Conservation (phyloP, 1,284 basidiomycete species). For the Sporisorium graminicola region DNA sequence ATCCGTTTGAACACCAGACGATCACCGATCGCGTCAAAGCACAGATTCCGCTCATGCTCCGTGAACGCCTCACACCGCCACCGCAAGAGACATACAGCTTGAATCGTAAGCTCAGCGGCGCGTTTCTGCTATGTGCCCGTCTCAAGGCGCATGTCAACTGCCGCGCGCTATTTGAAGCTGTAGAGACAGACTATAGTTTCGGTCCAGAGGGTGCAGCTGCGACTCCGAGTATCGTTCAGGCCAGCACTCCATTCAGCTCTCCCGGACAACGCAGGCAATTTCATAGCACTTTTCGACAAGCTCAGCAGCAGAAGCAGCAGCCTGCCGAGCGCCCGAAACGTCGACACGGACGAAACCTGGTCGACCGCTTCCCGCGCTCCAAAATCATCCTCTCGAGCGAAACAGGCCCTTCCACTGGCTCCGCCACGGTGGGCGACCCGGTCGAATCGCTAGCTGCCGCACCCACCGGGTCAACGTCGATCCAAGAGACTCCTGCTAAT, state of each 20-base stretch:
- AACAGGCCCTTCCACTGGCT: slow-evolving; percentile 1
- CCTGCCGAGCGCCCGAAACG: background rate
- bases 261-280: slow-evolving; percentile 37
- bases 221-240: background rate
- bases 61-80: slow-evolving; percentile 88
- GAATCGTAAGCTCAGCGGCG: slow-evolving; percentile 93
- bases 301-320: background rate
- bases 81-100: slow-evolving; percentile 94
- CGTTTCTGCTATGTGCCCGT: slow-evolving; percentile 89
- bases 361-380: slow-evolving; percentile 40
- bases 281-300: slow-evolving; percentile 24
- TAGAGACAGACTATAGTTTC: slow-evolving; percentile 28
- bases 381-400: slow-evolving; percentile 26
- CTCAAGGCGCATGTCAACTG: slow-evolving; percentile 83
- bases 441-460: slow-evolving; percentile 36
- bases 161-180: slow-evolving; percentile 72
- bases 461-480: slow-evolving; percentile 71
- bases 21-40: slow-evolving; percentile 82
- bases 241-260: slow-evolving; percentile 17
- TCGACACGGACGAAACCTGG: slow-evolving; percentile 40
- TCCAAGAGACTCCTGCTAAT: slow-evolving; percentile 83
- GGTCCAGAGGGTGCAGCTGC: slow-evolving; percentile 15
- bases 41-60: slow-evolving; percentile 91
- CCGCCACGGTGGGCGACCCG: slow-evolving; percentile 13
- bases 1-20: slow-evolving; percentile 76